Percentiles rank a stretch among this genome's conserved stretches.
Evolutionary conservation across 345 rosid genomes (phyloP).

Genomic region (Adansonia digitata): DNA sequence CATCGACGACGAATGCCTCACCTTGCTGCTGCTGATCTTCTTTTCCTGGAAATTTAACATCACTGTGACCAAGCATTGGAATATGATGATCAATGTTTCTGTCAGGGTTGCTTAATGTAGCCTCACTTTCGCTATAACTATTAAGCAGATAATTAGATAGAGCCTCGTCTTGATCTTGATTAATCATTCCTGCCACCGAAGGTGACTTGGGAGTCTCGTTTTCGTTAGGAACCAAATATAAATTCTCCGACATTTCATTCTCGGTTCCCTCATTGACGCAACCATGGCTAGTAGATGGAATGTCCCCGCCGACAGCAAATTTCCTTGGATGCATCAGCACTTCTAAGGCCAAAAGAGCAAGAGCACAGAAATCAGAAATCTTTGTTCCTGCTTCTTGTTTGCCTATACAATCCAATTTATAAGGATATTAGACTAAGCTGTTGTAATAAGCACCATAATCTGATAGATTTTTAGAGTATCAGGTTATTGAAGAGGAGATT

Average conservation of each 20-base stretch:
- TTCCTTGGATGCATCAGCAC: background rate
- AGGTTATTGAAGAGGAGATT: too few relatives aligned
- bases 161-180: background rate
- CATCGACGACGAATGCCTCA: background rate
- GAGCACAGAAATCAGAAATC: conserved; percentile 3
- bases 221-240: background rate
- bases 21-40: background rate
- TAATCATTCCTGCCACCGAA: background rate
- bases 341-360: conserved; percentile 5
- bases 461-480: too few relatives aligned
- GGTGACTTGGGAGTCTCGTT: background rate
- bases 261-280: background rate
- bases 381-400: conserved; percentile 11
- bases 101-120: background rate
- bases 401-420: background rate
- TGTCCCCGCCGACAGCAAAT: background rate
- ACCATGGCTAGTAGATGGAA: background rate
- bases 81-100: background rate
- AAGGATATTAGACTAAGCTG: background rate
- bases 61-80: background rate
- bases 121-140: background rate
- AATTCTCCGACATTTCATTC: background rate
- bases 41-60: background rate
- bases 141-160: background rate
- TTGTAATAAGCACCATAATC: background rate